Conservation (phyloP, 2,329 filamentous ascomycete species). For the Trichophyton simii region DNA sequence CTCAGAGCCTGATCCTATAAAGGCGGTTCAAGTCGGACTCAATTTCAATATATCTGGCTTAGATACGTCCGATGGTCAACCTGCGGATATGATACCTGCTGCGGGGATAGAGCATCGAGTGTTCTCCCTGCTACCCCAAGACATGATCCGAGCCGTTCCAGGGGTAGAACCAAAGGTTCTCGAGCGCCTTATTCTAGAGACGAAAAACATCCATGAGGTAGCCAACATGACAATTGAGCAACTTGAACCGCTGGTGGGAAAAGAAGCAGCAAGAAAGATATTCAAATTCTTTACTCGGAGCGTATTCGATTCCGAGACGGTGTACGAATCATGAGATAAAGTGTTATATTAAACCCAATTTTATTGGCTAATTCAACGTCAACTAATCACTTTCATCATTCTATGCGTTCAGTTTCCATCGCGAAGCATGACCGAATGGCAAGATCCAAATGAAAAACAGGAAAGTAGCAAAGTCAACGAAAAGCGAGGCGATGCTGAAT, state of each 20-base stretch:
- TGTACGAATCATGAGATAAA: not conserved
- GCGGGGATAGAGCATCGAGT: slow-evolving; percentile 45
- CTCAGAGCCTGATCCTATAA: slow-evolving; percentile 78
- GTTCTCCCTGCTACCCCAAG: slow-evolving; percentile 76
- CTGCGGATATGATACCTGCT: slow-evolving; percentile 45
- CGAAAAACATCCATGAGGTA: slow-evolving; percentile 66
- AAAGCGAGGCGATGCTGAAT: not conserved
- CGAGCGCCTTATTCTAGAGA: slow-evolving; percentile 56
- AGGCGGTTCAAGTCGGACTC: slow-evolving; percentile 71
- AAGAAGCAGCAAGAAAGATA: slow-evolving; percentile 63
- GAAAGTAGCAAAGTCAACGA: not conserved
- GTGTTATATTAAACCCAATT: not conserved
- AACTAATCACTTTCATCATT: slow-evolving; percentile 8
- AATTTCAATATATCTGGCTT: slow-evolving; percentile 38
- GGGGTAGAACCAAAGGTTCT: slow-evolving; percentile 73
- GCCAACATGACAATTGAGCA: slow-evolving; percentile 73
- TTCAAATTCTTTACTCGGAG: slow-evolving; percentile 64
- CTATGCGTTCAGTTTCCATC: slow-evolving; percentile 6
- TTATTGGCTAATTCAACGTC: not conserved
- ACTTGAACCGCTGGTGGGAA: slow-evolving; percentile 62
- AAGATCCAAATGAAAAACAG: slow-evolving; percentile 1
- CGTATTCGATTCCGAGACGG: slow-evolving; percentile 38
- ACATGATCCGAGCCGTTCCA: slow-evolving; percentile 77
- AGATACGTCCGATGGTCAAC: not conserved
- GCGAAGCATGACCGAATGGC: not conserved